Conservation (phyloP, 2,329 filamentous ascomycete species). For the Hyphodiscus sp. region DNA sequence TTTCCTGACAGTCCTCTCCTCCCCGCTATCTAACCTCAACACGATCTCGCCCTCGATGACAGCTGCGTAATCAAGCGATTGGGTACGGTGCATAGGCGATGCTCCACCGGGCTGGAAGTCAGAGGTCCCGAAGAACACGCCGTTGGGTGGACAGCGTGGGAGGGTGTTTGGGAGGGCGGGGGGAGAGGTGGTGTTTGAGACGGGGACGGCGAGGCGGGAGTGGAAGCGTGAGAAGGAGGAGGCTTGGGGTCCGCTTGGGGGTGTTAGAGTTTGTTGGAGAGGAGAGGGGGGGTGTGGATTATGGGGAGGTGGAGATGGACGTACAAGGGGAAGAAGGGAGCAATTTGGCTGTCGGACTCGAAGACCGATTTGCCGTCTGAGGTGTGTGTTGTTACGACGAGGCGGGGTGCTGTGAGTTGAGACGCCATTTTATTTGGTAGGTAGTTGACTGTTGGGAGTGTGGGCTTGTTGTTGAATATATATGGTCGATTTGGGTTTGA, state of each 20-base stretch:
- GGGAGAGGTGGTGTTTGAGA: constrained; percentile 19
- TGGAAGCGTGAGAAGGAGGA: constrained; percentile 31
- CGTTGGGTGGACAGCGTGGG: constrained; percentile 32
- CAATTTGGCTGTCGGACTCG: constrained; percentile 23
- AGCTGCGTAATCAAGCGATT: constrained; percentile 35
- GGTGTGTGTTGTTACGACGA: constrained; percentile 29
- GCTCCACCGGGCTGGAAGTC: constrained; percentile 9
- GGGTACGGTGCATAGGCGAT: constrained; percentile 37
- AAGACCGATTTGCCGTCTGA: constrained; percentile 30
- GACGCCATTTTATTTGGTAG: neutral
- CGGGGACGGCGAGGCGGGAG: constrained; percentile 27
- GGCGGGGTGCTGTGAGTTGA: constrained; percentile 16
- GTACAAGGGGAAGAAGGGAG: constrained; percentile 27
- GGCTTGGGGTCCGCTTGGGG: constrained; percentile 19
- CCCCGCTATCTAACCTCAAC: constrained; percentile 33
- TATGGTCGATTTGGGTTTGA: neutral
- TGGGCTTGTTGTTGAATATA: neutral
- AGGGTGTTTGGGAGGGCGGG: neutral
- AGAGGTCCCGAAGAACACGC: constrained; percentile 30
- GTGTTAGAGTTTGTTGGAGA: neutral
- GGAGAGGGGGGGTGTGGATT: neutral
- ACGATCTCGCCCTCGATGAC: constrained; percentile 36
- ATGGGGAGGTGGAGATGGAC: neutral
- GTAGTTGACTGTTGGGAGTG: neutral
- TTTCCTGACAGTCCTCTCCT: constrained; percentile 31